Conservation (phyloP, 768 basidiomycete species). For the Amanita muscaria region DNA sequence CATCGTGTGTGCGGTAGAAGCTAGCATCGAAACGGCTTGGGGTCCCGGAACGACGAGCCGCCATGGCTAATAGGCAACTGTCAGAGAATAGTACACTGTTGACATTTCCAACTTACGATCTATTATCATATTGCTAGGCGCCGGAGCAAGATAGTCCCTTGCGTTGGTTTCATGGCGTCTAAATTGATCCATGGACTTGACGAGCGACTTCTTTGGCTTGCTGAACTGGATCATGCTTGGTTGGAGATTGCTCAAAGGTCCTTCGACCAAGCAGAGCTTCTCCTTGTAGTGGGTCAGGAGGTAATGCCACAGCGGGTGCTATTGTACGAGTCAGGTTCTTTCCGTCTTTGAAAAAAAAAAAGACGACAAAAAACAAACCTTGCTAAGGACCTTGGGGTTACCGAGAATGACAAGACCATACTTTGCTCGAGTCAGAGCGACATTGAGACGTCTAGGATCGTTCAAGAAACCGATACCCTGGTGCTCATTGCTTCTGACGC, state of each 20-base stretch:
- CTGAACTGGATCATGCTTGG: conserved; percentile 99
- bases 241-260: conserved; percentile 92
- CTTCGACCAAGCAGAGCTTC: conserved; percentile 87
- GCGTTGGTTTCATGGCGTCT: conserved; percentile 89
- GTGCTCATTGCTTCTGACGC: conserved; percentile 97
- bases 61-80: conserved; percentile 4
- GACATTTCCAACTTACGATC: conserved; percentile 58
- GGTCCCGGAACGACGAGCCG: conserved; percentile 68
- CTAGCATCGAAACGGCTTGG: conserved; percentile 92
- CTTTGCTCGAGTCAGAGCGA: conserved; percentile 94
- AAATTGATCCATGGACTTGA: conserved; percentile 89
- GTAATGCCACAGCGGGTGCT: conserved; percentile 99
- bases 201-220: conserved; percentile 85
- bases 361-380: conserved; percentile 53
- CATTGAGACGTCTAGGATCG: conserved; percentile 92
- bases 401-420: conserved; percentile 99
- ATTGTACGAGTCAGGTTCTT: conserved; percentile 11
- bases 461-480: conserved; percentile 99
- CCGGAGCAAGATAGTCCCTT: conserved; percentile 56
- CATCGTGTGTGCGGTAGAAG: conserved; percentile 94
- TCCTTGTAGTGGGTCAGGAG: conserved; percentile 99
- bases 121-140: conserved; percentile 30
- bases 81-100: conserved; percentile 2
- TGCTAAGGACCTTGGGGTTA: conserved; percentile 99
- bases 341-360: background rate